phyloP scores from a whole-genome alignment of 2,329 filamentous ascomycete species.

The Orbilia quercus region DNA sequence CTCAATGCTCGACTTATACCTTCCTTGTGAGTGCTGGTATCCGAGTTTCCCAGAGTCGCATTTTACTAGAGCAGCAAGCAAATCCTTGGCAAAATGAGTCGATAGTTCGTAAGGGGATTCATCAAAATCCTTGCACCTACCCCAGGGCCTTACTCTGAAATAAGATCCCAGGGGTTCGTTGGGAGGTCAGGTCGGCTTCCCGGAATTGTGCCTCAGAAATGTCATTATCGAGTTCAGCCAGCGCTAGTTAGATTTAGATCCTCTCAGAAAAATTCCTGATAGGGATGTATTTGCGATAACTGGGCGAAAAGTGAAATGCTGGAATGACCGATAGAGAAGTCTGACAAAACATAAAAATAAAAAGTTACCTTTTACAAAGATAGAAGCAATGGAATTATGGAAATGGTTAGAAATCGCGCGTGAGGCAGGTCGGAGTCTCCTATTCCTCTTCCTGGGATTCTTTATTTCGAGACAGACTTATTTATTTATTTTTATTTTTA shows the following conservation, averaged over 20 bases:
- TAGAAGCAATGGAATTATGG: conserved; percentile 37
- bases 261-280: conserved; percentile 44
- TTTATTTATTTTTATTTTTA: neutral
- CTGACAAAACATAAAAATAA: conserved; percentile 31
- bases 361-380: conserved; percentile 27
- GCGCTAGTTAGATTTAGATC: conserved; percentile 17
- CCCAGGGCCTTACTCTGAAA: conserved; percentile 38
- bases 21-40: conserved; percentile 50
- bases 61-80: conserved; percentile 31
- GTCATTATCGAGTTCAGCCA: conserved; percentile 24
- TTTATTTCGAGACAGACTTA: too few relatives aligned
- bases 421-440: conserved; percentile 39
- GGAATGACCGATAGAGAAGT: conserved; percentile 19
- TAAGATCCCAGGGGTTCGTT: conserved; percentile 32
- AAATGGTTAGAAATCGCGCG: conserved; percentile 44
- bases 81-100: conserved; percentile 53
- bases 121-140: conserved; percentile 29
- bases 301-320: conserved; percentile 31
- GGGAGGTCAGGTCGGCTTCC: conserved; percentile 47
- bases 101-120: conserved; percentile 37
- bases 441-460: conserved; percentile 2
- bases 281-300: conserved; percentile 53
- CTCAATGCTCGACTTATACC: conserved; percentile 40
- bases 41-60: conserved; percentile 48
- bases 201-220: conserved; percentile 54